phyloP scores from a whole-genome alignment of 495 filamentous ascomycete species.

The Pyrenopolyporus hunteri region DNA sequence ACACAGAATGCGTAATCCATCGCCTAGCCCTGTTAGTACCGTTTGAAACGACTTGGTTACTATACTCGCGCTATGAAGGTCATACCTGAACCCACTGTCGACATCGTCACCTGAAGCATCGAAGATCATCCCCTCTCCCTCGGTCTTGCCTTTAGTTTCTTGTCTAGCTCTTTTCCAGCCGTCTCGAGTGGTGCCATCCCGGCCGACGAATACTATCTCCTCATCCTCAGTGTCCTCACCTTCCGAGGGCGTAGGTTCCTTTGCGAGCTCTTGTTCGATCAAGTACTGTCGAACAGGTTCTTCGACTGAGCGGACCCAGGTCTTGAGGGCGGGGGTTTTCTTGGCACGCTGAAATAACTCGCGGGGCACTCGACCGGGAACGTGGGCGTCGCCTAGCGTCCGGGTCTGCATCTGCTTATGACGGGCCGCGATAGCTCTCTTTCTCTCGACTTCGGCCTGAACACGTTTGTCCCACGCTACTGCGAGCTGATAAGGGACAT shows the following conservation, averaged over 20 bases:
- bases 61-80: conserved; percentile 15
- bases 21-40: conserved; percentile 59
- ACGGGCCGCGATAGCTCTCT: conserved; percentile 39
- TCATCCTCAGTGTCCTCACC: conserved; percentile 71
- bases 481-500: conserved; percentile 89
- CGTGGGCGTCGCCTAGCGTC: conserved; percentile 40
- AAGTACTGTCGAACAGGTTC: conserved; percentile 54
- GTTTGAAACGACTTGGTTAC: conserved; percentile 28
- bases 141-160: conserved; percentile 56
- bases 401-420: conserved; percentile 40
- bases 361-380: conserved; percentile 58
- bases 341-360: conserved; percentile 61
- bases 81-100: conserved; percentile 82
- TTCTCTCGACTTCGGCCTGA: conserved; percentile 53
- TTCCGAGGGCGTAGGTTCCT: conserved; percentile 53
- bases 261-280: conserved; percentile 51
- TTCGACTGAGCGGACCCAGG: conserved; percentile 56
- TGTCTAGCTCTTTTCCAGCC: conserved; percentile 51
- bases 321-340: conserved; percentile 53
- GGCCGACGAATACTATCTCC: conserved; percentile 91
- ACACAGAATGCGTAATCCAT: conserved; percentile 93
- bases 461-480: conserved; percentile 81
- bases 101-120: conserved; percentile 75
- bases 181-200: conserved; percentile 76
- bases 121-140: conserved; percentile 77